Conservation (phyloP, 1,284 basidiomycete species). For the Exsudoporus floridanus region DNA sequence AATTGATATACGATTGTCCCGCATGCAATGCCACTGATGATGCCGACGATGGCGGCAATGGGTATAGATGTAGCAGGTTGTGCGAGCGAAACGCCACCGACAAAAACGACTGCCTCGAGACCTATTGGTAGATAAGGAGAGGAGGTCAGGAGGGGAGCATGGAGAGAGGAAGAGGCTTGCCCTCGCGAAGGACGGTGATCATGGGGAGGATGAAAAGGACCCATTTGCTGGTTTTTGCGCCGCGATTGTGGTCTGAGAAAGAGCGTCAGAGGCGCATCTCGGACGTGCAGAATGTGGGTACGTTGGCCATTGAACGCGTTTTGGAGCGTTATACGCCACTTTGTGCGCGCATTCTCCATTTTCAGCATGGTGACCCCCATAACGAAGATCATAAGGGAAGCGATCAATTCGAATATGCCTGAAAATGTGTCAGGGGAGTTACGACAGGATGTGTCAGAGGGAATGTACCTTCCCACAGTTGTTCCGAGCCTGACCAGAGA, state of each 20-base stretch:
- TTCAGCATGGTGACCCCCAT: constrained; percentile 81
- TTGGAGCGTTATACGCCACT: constrained; percentile 88
- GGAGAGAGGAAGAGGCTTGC: constrained; percentile 35
- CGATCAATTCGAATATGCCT: constrained; percentile 82
- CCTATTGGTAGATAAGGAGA: constrained; percentile 36
- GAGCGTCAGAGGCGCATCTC: neutral
- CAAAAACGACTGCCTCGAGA: constrained; percentile 90
- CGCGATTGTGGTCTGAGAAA: constrained; percentile 38
- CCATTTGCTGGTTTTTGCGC: constrained; percentile 68
- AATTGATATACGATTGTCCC: constrained; percentile 76
- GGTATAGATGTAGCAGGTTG: constrained; percentile 83
- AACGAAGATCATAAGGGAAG: constrained; percentile 77
- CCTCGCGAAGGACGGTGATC: constrained; percentile 90
- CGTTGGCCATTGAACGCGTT: constrained; percentile 68
- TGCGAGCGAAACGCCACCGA: constrained; percentile 87
- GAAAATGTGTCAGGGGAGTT: neutral
- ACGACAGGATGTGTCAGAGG: neutral
- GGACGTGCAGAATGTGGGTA: constrained; percentile 26
- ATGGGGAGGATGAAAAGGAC: constrained; percentile 85
- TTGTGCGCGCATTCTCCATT: constrained; percentile 75
- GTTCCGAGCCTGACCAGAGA: constrained; percentile 74
- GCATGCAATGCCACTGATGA: constrained; percentile 69
- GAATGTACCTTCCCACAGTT: constrained; percentile 60
- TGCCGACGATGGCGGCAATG: constrained; percentile 81
- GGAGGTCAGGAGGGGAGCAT: neutral